Percentiles rank a stretch among this genome's conserved stretches.
Conservation (phyloP, 768 basidiomycete genomes). For the Chalciporus sphaerocephalus region DNA sequence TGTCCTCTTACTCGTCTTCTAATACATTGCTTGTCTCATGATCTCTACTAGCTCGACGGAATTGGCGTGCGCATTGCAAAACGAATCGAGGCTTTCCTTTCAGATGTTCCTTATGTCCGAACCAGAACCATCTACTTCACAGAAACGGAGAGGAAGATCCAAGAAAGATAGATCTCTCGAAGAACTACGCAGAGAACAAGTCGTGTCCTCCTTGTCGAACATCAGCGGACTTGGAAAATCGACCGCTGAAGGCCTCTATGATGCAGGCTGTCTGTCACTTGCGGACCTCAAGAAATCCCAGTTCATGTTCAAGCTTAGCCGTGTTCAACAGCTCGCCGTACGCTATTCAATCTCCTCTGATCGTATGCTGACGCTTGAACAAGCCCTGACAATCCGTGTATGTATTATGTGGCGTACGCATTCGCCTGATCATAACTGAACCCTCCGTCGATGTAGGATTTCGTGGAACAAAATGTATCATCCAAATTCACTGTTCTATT, state of each 20-base stretch:
- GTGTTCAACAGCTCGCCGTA: constrained; percentile 35
- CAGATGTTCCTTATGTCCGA: constrained; percentile 32
- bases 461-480: constrained; percentile 44
- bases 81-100: constrained; percentile 43
- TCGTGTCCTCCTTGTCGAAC: constrained; percentile 32
- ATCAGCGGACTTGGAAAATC: constrained; percentile 40
- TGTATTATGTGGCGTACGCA: constrained; percentile 10
- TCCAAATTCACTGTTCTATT: constrained; percentile 46
- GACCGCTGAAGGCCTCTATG: constrained; percentile 43
- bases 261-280: constrained; percentile 45
- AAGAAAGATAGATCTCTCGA: constrained; percentile 11
- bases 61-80: constrained; percentile 39
- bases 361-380: constrained; percentile 33
- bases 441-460: constrained; percentile 37
- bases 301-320: constrained; percentile 38
- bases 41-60: constrained; percentile 26
- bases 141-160: constrained; percentile 2
- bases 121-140: constrained; percentile 16
- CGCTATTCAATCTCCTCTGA: constrained; percentile 40
- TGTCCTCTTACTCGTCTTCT: not conserved
- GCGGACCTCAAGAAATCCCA: constrained; percentile 38
- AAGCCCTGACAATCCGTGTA: constrained; percentile 47
- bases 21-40: constrained; percentile 7
- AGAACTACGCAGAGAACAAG: constrained; percentile 26
- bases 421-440: not conserved